Conservation (phyloP, 768 basidiomycete species). For the Suillus fuscotomentosus region DNA sequence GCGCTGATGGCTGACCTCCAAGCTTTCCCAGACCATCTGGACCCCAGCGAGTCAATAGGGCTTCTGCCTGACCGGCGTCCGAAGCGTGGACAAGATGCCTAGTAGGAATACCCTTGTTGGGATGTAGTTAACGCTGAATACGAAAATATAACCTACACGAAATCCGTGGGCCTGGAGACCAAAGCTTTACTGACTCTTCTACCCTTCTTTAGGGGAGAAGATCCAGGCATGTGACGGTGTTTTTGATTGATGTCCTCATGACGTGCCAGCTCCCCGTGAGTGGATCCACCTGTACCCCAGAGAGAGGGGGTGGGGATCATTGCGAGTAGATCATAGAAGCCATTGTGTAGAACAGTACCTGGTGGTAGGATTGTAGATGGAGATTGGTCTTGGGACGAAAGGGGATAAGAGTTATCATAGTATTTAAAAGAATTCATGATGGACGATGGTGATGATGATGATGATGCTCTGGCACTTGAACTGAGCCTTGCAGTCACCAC, state of each 20-base stretch:
- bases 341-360: slow-evolving; percentile 80
- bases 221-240: slow-evolving; percentile 15
- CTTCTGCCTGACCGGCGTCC: slow-evolving; percentile 86
- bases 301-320: slow-evolving; percentile 70
- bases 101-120: slow-evolving; percentile 7
- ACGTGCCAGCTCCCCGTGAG: slow-evolving; percentile 41
- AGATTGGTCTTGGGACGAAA: slow-evolving; percentile 24
- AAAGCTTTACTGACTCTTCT: slow-evolving; percentile 83
- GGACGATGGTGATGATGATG: background rate
- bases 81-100: slow-evolving; percentile 92
- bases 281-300: slow-evolving; percentile 40
- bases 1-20: slow-evolving; percentile 56
- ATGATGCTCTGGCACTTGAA: too few species aligned
- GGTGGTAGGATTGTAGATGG: slow-evolving; percentile 53
- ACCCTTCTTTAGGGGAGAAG: slow-evolving; percentile 45
- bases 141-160: slow-evolving; percentile 60
- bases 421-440: background rate
- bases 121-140: slow-evolving; percentile 19
- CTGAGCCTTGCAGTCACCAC: too few species aligned
- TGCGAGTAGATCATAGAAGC: slow-evolving; percentile 84
- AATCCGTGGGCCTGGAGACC: slow-evolving; percentile 80
- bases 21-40: slow-evolving; percentile 87
- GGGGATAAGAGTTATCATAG: slow-evolving; percentile 2
- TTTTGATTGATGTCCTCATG: slow-evolving; percentile 53
- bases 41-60: slow-evolving; percentile 83